These are phyloP conservation scores for Davidsoniella virescens DNA, from an alignment of 2,329 filamentous ascomycete species.

Conservation along the genomic window DNA sequence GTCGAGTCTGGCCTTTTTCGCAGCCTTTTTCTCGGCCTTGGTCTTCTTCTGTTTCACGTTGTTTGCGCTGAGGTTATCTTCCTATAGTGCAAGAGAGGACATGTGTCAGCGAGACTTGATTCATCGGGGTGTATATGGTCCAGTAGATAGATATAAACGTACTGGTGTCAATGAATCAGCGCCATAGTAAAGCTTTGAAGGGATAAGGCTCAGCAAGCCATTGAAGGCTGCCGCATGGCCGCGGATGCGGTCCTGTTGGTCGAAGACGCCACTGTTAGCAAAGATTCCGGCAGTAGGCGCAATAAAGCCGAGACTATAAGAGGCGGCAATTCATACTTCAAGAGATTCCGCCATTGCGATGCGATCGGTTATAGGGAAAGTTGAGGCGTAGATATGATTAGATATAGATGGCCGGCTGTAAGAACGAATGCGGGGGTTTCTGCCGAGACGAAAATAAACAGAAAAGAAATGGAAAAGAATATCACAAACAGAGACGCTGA, in stretches of 20 bases:
- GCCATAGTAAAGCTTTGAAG: constrained; percentile 79
- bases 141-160: constrained; percentile 36
- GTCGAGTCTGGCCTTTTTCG: constrained; percentile 77
- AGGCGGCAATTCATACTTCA: constrained; percentile 15
- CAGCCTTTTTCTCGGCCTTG: constrained; percentile 68
- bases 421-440: not conserved
- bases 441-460: not conserved
- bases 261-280: constrained; percentile 7
- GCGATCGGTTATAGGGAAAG: not conserved
- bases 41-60: constrained; percentile 71
- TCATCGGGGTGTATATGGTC: not conserved
- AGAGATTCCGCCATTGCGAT: constrained; percentile 17
- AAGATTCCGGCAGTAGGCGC: not conserved
- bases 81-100: constrained; percentile 31
- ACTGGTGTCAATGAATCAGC: constrained; percentile 22
- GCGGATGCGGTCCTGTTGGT: constrained; percentile 37
- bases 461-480: not conserved
- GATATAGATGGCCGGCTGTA: not conserved
- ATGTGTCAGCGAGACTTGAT: not conserved
- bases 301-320: not conserved
- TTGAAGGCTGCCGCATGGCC: constrained; percentile 61
- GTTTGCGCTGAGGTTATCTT: constrained; percentile 49
- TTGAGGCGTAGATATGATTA: not conserved
- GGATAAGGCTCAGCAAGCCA: constrained; percentile 72
- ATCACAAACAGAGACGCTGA: not conserved